Evolutionary conservation across 306 rosid species (phyloP), one percentile per base, ranked within the genome.

Genomic region (Vigna unguiculata): DNA sequence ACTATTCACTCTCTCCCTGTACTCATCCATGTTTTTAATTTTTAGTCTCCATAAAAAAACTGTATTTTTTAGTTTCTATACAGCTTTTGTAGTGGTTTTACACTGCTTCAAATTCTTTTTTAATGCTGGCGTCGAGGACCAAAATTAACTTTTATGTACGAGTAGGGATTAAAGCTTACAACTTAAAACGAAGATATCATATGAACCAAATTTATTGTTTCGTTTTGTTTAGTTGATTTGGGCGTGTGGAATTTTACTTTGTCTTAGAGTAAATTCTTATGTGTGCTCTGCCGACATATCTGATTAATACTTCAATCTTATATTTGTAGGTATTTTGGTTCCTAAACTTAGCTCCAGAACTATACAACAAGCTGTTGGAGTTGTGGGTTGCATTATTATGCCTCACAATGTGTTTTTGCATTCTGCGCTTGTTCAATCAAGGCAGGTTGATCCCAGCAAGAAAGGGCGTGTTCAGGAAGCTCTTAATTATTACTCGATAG

Each of bases 331-430:
- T 76, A 69, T 92, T 85, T 81, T 96, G 88, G 78, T 96, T 83
- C 99, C 99, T 12, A 96, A 89, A 77, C 93, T 96, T 52, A 89
- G 97, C 86, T 96, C 98, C 79, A 86, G 81, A 87, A 96, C 98
- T 54, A 88, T 96, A 76, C 86, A 83, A 81, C 92, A 96, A 82
- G 99, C 99, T 75, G 98, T 96, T 68, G 99, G 93, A 54, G 93
- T 96, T 62, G 99, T 96, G 38, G 99, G 99, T 68, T 91, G 99
- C 86, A 83, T 92, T 72, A 96, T 96, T 57, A 96, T 96, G 99
- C 99, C 99, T 74, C 99, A 92, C 88, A 96, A 96, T 71, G 93
- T 96, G 34, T 96, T 86, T 82, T 75, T 96, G 83, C 99, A 96
- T 85, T 96, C 99, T 4, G 99, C 99, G 24, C 93, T 96, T 61